These are phyloP conservation scores for Heliocybe sulcata DNA, from an alignment of 1,284 basidiomycete genomes.

Conservation along the genomic window DNA sequence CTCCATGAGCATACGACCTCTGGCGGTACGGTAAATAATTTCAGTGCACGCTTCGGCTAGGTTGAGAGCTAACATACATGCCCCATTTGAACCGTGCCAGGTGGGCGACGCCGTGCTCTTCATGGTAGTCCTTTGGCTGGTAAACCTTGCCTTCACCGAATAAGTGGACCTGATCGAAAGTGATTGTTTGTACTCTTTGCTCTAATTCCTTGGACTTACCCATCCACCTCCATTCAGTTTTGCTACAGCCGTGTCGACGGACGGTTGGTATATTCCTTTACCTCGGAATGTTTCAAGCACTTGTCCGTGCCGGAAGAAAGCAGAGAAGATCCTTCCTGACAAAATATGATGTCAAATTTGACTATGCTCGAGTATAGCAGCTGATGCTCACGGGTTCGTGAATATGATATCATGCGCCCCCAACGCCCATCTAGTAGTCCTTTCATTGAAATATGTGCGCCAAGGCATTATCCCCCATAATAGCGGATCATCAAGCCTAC, in stretches of 20 bases:
- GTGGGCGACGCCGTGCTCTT: conserved; percentile 29
- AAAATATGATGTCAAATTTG: conserved; percentile 12
- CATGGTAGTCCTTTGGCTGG: conserved; percentile 55
- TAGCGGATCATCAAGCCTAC: conserved; percentile 70
- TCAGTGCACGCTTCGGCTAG: too few relatives aligned
- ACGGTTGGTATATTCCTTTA: conserved; percentile 83
- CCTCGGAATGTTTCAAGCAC: conserved; percentile 92
- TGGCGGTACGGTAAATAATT: conserved; percentile 25
- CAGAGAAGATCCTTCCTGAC: conserved; percentile 61
- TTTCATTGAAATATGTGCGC: conserved; percentile 48
- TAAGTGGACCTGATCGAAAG: conserved; percentile 67
- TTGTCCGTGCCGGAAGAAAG: conserved; percentile 88
- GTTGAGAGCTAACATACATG: conserved; percentile 46
- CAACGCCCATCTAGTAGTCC: conserved; percentile 76
- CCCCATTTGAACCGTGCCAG: conserved; percentile 96
- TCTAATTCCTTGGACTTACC: conserved; percentile 42
- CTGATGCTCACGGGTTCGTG: conserved; percentile 75
- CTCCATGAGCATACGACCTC: conserved; percentile 84
- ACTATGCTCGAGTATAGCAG: conserved; percentile 6
- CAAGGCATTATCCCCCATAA: conserved; percentile 80
- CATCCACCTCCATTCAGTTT: conserved; percentile 80
- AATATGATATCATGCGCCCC: conserved; percentile 96
- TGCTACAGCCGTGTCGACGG: conserved; percentile 77
- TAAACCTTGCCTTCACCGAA: conserved; percentile 94
- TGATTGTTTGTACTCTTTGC: not conserved